These are phyloP conservation scores for Dactylella cylindrospora DNA, from an alignment of 2,329 filamentous ascomycete species.

Conservation along the genomic window DNA sequence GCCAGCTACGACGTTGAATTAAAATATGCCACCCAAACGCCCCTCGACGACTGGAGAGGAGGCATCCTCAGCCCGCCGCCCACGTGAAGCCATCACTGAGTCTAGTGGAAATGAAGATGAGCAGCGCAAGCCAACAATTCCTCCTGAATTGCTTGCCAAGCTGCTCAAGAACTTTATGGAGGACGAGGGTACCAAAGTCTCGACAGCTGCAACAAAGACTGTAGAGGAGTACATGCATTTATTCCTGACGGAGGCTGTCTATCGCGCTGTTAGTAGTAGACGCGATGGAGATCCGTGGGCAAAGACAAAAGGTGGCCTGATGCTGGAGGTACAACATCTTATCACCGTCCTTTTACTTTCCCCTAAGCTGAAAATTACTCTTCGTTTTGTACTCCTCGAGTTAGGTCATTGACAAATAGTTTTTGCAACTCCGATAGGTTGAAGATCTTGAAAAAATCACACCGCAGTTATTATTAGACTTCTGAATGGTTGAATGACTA, in stretches of 20 bases:
- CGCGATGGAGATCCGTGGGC: conserved; percentile 40
- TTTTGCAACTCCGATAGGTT: conserved; percentile 15
- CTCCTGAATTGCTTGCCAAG: conserved; percentile 28
- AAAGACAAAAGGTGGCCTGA: conserved; percentile 36
- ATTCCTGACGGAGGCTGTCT: conserved; percentile 39
- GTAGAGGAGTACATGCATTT: conserved; percentile 42
- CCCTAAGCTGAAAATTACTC: too few species aligned
- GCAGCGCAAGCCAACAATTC: conserved; percentile 34
- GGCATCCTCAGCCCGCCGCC: conserved; percentile 6
- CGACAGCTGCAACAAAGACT: conserved; percentile 32
- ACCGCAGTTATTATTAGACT: conserved; percentile 43
- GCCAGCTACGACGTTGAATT: too few species aligned
- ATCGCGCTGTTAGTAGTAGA: conserved; percentile 37
- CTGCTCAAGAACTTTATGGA: conserved; percentile 42
- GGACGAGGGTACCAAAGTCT: conserved; percentile 39
- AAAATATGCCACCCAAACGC: conserved; percentile 36
- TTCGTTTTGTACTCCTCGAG: too few species aligned
- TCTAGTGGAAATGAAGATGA: background rate
- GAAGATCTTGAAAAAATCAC: conserved; percentile 41
- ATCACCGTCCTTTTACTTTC: too few species aligned
- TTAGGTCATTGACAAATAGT: conserved; percentile 32
- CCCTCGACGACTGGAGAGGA: conserved; percentile 25
- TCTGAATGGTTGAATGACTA: conserved; percentile 18
- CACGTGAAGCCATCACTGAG: background rate
- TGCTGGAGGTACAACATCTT: conserved; percentile 42